Conservation (phyloP, 441 rosid genomes). For the Kokia cookei region DNA sequence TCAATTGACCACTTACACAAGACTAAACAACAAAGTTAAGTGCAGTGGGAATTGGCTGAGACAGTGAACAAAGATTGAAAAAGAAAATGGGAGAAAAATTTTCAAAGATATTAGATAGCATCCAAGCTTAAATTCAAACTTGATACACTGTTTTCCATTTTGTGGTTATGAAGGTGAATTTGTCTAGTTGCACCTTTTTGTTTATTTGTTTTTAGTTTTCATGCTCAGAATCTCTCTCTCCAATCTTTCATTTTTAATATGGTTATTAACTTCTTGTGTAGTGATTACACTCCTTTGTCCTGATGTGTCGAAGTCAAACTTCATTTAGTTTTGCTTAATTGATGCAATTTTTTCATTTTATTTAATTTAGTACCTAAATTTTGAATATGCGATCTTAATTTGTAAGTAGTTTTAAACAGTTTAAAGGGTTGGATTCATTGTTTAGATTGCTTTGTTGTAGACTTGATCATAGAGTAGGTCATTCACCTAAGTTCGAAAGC, state of each 20-base stretch:
- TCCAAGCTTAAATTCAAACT: constrained; percentile 4
- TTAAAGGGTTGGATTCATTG: too few species aligned
- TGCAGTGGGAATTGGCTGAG: background rate
- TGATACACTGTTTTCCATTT: background rate
- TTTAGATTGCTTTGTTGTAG: too few species aligned
- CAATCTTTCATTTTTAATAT: background rate
- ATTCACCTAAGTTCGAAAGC: too few species aligned
- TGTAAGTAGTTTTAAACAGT: background rate
- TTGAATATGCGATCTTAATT: background rate
- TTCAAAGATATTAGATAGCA: too few species aligned
- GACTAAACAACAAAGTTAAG: background rate
- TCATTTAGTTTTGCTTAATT: background rate
- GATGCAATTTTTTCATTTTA: background rate
- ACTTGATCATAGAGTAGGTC: too few species aligned
- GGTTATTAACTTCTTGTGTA: background rate
- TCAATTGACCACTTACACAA: background rate
- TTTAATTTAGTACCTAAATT: background rate
- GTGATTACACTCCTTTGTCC: background rate
- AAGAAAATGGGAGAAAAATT: background rate
- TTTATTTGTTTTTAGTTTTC: background rate
- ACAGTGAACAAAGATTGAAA: background rate
- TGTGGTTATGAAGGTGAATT: background rate
- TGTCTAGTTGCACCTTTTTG: background rate
- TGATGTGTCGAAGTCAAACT: background rate
- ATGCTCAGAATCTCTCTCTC: background rate